Conservation (phyloP, 148 eudicot genomes). For the Fagopyrum tataricum region DNA sequence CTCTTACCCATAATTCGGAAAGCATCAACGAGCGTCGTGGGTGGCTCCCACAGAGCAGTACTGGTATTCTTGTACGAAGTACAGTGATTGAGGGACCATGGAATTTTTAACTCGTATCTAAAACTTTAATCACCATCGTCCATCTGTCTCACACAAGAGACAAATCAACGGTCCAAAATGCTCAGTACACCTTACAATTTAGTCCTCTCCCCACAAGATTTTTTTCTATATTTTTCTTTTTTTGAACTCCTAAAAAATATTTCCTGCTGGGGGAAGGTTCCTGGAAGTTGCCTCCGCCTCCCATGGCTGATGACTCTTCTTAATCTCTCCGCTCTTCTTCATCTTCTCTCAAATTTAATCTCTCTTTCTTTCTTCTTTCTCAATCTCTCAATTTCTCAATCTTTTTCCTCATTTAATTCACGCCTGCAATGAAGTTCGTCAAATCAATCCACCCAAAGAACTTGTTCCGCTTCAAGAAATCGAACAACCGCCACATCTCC, state of each 20-base stretch:
- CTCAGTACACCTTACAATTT: not conserved
- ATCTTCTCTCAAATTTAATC: not conserved
- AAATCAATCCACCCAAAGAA: constrained; percentile 9
- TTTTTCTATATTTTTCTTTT: not conserved
- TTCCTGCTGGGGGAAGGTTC: not conserved
- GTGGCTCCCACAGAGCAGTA: not conserved
- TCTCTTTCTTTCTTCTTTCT: not conserved
- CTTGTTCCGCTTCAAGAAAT: not conserved
- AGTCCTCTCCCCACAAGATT: not conserved
- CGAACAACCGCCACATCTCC: constrained; percentile 6
- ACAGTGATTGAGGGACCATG: not conserved
- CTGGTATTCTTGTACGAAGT: not conserved
- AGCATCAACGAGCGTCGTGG: constrained; percentile 2
- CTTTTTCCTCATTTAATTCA: not conserved
- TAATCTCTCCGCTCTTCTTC: not conserved
- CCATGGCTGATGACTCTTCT: not conserved
- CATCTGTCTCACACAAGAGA: not conserved
- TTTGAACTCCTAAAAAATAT: not conserved
- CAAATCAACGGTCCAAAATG: not conserved
- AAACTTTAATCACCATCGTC: not conserved
- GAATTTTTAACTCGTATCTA: not conserved
- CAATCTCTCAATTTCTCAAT: not conserved
- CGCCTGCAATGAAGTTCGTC: constrained; percentile 1
- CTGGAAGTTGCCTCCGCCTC: not conserved
- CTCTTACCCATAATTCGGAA: not conserved